phyloP scores from a whole-genome alignment of 2,329 filamentous ascomycete genomes.

The Cladorrhinum sp. region DNA sequence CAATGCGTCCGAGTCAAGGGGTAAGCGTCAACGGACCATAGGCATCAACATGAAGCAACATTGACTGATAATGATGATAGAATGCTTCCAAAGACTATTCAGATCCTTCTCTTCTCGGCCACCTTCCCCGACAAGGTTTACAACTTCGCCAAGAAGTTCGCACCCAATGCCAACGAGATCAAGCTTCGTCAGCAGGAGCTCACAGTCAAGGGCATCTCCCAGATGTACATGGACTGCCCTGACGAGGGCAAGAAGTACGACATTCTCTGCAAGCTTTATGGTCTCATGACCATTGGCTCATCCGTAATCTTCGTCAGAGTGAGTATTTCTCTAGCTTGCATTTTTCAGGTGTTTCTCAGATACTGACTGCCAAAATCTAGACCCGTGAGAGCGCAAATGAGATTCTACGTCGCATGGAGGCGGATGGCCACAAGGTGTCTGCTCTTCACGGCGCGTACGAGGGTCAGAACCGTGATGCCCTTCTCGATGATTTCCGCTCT shows the following conservation, averaged over 20 bases:
- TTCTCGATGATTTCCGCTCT: slow-evolving; percentile 82
- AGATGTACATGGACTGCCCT: slow-evolving; percentile 94
- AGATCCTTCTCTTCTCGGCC: slow-evolving; percentile 92
- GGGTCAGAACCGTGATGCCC: slow-evolving; percentile 73
- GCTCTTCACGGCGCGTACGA: slow-evolving; percentile 88
- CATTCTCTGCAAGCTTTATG: slow-evolving; percentile 87
- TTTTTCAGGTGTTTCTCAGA: neutral
- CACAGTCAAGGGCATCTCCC: slow-evolving; percentile 94
- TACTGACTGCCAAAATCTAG: slow-evolving; percentile 40
- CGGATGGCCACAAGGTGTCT: slow-evolving; percentile 87
- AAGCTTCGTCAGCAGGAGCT: slow-evolving; percentile 87
- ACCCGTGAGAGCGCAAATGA: slow-evolving; percentile 80
- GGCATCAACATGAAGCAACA: neutral
- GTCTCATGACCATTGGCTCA: slow-evolving; percentile 91
- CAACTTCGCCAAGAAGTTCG: slow-evolving; percentile 78
- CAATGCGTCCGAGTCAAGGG: slow-evolving; percentile 88
- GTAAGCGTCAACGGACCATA: slow-evolving; percentile 49
- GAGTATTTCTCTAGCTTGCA: slow-evolving; percentile 29
- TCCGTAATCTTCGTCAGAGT: slow-evolving; percentile 98
- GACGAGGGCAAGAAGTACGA: slow-evolving; percentile 81
- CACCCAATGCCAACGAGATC: slow-evolving; percentile 80
- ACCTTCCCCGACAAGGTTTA: slow-evolving; percentile 87
- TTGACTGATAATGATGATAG: slow-evolving; percentile 43
- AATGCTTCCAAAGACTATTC: slow-evolving; percentile 69
- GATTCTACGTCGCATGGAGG: slow-evolving; percentile 81